phyloP scores from a whole-genome alignment of 2,329 filamentous ascomycete genomes.

The Cordyceps tenuipes region DNA sequence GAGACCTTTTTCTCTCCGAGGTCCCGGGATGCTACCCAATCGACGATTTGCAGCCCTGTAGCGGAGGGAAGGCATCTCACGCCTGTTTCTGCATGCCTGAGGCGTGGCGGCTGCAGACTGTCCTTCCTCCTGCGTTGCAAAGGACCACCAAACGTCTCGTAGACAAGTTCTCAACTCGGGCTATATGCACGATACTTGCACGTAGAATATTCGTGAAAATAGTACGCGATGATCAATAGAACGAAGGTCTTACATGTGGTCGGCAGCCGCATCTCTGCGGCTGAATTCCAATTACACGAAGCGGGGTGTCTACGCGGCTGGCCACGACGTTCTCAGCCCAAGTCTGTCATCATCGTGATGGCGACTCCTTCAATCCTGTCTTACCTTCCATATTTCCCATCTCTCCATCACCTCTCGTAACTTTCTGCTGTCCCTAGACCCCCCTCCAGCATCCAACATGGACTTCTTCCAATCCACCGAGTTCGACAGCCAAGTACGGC shows the following conservation, averaged over 20 bases:
- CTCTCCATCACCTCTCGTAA: background rate
- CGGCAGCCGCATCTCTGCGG: background rate
- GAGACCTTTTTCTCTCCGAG: background rate
- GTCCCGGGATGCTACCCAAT: background rate
- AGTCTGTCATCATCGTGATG: background rate
- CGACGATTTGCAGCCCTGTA: background rate
- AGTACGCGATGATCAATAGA: background rate
- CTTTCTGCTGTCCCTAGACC: background rate
- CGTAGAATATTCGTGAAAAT: background rate
- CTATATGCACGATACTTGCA: background rate
- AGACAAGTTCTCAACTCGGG: background rate
- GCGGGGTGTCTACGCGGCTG: background rate
- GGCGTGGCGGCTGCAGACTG: no score
- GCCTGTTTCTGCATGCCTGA: background rate
- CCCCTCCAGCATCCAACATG: background rate
- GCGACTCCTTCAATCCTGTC: background rate
- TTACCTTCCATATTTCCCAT: background rate
- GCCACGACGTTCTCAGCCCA: background rate
- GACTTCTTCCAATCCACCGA: background rate
- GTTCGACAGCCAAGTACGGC: background rate
- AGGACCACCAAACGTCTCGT: background rate
- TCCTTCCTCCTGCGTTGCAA: no score
- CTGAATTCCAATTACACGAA: background rate
- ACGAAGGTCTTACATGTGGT: background rate
- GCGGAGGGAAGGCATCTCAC: background rate